A percentile compares a stretch with the other conserved stretches of the same genome.
These are phyloP conservation scores for Cynara cardunculus DNA, from an alignment of 129 eudicot species.

Conservation along the genomic window DNA sequence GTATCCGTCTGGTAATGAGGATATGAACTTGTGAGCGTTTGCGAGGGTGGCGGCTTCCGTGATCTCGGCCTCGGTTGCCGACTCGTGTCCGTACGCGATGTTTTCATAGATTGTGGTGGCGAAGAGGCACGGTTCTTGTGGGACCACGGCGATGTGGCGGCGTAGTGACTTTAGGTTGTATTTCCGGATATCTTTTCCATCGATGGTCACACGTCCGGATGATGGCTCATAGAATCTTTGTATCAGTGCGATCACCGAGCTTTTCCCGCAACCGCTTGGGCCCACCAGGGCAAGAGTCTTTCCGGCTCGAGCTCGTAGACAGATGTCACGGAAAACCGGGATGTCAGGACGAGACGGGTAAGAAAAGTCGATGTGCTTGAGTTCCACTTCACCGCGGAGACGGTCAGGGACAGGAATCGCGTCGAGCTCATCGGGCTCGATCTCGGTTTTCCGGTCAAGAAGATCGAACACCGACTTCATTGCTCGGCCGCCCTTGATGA, in stretches of 20 bases:
- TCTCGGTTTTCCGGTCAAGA: constrained; percentile 82
- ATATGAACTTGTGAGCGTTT: constrained; percentile 91
- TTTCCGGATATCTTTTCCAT: constrained; percentile 80
- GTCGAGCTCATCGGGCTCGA: constrained; percentile 77
- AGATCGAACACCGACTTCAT: constrained; percentile 87
- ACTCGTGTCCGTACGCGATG: constrained; percentile 82
- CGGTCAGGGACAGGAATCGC: constrained; percentile 63
- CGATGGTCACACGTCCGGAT: constrained; percentile 76
- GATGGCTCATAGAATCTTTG: constrained; percentile 82
- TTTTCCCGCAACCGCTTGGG: constrained; percentile 94
- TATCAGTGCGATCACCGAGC: constrained; percentile 85
- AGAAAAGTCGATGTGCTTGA: constrained; percentile 83
- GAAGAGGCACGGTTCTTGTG: constrained; percentile 96
- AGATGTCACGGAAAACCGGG: constrained; percentile 60
- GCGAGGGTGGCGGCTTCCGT: constrained; percentile 89
- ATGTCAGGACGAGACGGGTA: constrained; percentile 89
- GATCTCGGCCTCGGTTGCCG: constrained; percentile 83
- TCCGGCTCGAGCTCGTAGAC: constrained; percentile 81
- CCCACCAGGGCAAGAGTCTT: constrained; percentile 94
- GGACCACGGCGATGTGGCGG: constrained; percentile 70
- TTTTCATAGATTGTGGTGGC: constrained; percentile 81
- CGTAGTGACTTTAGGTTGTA: constrained; percentile 77
- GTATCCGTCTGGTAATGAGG: constrained; percentile 83
- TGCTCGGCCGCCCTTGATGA: constrained; percentile 96
- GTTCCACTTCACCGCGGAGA: constrained; percentile 88